A percentile compares a stretch with the other conserved stretches of the same genome.
phyloP scores from a whole-genome alignment of 352 stramenopile species.

The Globisporangium ultimum region DNA sequence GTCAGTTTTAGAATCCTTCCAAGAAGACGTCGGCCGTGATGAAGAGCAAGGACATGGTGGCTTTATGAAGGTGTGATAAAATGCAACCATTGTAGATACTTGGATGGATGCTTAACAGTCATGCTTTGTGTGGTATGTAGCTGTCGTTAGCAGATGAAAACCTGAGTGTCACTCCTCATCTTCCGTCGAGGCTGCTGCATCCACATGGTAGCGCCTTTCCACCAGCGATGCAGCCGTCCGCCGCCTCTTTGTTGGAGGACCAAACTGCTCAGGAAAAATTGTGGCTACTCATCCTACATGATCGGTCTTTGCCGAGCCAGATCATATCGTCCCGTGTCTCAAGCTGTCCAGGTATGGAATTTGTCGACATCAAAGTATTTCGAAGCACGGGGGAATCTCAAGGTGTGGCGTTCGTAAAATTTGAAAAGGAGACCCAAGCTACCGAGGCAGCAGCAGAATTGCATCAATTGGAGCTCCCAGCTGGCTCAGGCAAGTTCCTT shows the following conservation, averaged over 20 bases:
- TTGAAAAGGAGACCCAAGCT: slow-evolving; percentile 47
- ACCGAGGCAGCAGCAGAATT: slow-evolving; percentile 43
- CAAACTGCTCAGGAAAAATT: slow-evolving; percentile 23
- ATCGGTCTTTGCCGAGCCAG: slow-evolving; percentile 55
- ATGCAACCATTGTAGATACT: neutral
- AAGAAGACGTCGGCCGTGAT: slow-evolving; percentile 17
- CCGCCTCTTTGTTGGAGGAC: neutral
- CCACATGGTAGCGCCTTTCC: neutral
- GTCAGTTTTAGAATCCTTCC: slow-evolving; percentile 57
- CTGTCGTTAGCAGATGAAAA: slow-evolving; percentile 45
- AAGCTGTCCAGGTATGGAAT: slow-evolving; percentile 64
- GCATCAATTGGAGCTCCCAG: slow-evolving; percentile 58
- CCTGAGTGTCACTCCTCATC: neutral
- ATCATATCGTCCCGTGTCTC: slow-evolving; percentile 62
- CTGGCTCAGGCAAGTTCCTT: slow-evolving; percentile 43
- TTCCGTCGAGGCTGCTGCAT: slow-evolving; percentile 8
- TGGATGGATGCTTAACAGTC: neutral
- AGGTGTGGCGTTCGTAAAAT: slow-evolving; percentile 76
- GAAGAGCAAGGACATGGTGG: slow-evolving; percentile 29
- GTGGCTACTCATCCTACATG: slow-evolving; percentile 75
- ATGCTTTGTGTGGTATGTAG: slow-evolving; percentile 14
- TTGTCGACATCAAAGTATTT: slow-evolving; percentile 78
- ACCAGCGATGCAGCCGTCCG: slow-evolving; percentile 6
- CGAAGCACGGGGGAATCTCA: slow-evolving; percentile 60
- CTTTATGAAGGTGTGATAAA: slow-evolving; percentile 45